A percentile compares a stretch with the other conserved stretches of the same genome.
These are phyloP conservation scores for Xylaria cubensis DNA, from an alignment of 495 filamentous ascomycete genomes.

Conservation along the genomic window DNA sequence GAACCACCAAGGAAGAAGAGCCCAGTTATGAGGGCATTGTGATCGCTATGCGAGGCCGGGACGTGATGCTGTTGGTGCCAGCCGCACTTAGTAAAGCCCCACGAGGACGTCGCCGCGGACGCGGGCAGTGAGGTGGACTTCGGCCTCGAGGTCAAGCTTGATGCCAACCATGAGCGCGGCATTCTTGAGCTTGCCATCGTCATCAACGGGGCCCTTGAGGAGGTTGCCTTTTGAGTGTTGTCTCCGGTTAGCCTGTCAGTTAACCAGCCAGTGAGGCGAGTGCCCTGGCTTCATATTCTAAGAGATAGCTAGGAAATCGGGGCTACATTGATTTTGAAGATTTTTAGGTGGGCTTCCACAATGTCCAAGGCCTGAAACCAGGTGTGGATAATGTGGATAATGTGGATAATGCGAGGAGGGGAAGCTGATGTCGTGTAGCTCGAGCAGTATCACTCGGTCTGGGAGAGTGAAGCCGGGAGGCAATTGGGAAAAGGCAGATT, in stretches of 20 bases:
- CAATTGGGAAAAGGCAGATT: neutral
- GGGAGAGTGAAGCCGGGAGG: neutral
- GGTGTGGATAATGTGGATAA: neutral
- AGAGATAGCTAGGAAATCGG: neutral
- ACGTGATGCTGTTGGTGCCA: slow-evolving; percentile 11
- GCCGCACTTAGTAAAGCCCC: slow-evolving; percentile 32
- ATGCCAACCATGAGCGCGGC: slow-evolving; percentile 51
- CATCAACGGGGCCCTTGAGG: slow-evolving; percentile 48
- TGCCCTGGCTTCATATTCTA: slow-evolving; percentile 10
- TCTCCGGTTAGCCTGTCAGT: slow-evolving; percentile 28
- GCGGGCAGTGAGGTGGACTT: slow-evolving; percentile 51
- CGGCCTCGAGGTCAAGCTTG: slow-evolving; percentile 53
- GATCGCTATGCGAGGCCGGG: neutral
- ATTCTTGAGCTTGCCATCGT: slow-evolving; percentile 48
- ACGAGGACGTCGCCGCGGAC: slow-evolving; percentile 49
- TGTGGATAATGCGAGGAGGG: neutral
- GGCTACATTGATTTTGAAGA: neutral
- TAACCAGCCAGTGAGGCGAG: slow-evolving; percentile 3
- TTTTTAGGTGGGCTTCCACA: neutral
- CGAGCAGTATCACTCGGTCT: neutral
- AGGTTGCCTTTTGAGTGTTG: slow-evolving; percentile 36
- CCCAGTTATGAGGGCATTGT: slow-evolving; percentile 2
- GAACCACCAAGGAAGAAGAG: slow-evolving; percentile 25
- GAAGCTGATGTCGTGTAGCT: neutral
- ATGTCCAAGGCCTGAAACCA: neutral